These are phyloP conservation scores for Coffea canephora DNA, from an alignment of 257 asterid species.

Conservation along the genomic window DNA sequence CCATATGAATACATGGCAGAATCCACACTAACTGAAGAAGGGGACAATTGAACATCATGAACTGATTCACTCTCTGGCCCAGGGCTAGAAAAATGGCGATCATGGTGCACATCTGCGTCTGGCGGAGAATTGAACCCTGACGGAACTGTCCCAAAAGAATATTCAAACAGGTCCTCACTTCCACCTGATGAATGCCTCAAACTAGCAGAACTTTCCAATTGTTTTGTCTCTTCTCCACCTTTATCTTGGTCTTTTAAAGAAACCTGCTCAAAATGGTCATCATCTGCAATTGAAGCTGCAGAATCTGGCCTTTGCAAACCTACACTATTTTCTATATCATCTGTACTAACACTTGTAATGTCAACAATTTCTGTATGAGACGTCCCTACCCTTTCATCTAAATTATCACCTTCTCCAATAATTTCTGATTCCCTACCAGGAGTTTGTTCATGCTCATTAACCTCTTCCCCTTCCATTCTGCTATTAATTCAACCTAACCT, in stretches of 20 bases:
- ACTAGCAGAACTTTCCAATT: constrained; percentile 41
- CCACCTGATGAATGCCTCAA: constrained; percentile 46
- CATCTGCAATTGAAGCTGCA: constrained; percentile 42
- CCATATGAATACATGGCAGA: constrained; percentile 50
- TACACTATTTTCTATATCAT: constrained; percentile 34
- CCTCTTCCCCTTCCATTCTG: constrained; percentile 71
- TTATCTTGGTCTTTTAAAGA: constrained; percentile 67
- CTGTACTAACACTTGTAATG: constrained; percentile 22
- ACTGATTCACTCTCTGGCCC: constrained; percentile 45
- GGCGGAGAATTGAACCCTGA: constrained; percentile 51
- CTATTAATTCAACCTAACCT: constrained; percentile 12
- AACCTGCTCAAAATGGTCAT: constrained; percentile 66
- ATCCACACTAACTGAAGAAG: constrained; percentile 61
- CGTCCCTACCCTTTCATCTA: constrained; percentile 31
- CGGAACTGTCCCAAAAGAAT: constrained; percentile 45
- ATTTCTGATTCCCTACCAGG: constrained; percentile 31
- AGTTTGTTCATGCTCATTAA: constrained; percentile 32
- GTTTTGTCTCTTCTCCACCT: constrained; percentile 34
- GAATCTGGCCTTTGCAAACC: constrained; percentile 45
- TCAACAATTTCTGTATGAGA: constrained; percentile 27
- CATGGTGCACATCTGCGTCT: constrained; percentile 40
- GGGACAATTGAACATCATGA: constrained; percentile 40
- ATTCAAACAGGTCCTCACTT: constrained; percentile 58
- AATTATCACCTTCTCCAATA: constrained; percentile 30
- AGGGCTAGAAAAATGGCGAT: constrained; percentile 48